Evolutionary conservation across 352 stramenopile species (phyloP).

Genomic region (Globisporangium perplexum): DNA sequence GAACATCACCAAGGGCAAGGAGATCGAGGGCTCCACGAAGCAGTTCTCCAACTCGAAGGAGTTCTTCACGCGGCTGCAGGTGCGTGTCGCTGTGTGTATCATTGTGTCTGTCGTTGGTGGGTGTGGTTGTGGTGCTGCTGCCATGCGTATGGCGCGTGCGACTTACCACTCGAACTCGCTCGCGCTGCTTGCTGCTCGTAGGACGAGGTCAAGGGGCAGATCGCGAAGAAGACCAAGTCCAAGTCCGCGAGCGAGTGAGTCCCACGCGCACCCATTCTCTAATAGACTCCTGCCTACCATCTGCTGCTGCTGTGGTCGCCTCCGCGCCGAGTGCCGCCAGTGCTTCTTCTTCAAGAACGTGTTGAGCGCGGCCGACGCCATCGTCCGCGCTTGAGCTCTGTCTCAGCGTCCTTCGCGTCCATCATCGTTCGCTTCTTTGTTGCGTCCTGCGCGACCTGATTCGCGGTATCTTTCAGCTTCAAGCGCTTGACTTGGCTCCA

Average conservation of each 20-base stretch:
- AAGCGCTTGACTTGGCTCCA: not conserved
- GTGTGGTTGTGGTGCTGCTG: not conserved
- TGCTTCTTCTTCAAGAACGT: no score
- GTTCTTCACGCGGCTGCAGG: conserved; percentile 78
- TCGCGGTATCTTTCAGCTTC: not conserved
- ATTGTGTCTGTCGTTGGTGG: not conserved
- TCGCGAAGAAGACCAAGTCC: conserved; percentile 20
- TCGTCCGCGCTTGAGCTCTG: no score
- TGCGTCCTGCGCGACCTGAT: no score
- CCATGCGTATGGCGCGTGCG: no score
- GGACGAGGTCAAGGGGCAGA: conserved; percentile 24
- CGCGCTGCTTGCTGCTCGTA: not conserved
- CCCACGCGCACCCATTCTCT: not conserved
- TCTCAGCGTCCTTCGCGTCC: no score
- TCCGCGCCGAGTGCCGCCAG: no score
- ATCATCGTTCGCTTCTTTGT: no score
- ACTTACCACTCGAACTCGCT: not conserved
- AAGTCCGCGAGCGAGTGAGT: not conserved
- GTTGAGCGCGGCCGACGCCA: no score
- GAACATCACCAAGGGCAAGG: conserved; percentile 82
- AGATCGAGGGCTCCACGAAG: conserved; percentile 74
- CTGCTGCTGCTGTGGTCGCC: no score
- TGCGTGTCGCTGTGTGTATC: conserved; percentile 8
- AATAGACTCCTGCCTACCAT: not conserved
- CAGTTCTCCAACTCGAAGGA: conserved; percentile 88